Percentiles rank a stretch among this genome's conserved stretches.
Conservation (phyloP, 768 basidiomycete genomes). For the Leccinum sublutescens region DNA sequence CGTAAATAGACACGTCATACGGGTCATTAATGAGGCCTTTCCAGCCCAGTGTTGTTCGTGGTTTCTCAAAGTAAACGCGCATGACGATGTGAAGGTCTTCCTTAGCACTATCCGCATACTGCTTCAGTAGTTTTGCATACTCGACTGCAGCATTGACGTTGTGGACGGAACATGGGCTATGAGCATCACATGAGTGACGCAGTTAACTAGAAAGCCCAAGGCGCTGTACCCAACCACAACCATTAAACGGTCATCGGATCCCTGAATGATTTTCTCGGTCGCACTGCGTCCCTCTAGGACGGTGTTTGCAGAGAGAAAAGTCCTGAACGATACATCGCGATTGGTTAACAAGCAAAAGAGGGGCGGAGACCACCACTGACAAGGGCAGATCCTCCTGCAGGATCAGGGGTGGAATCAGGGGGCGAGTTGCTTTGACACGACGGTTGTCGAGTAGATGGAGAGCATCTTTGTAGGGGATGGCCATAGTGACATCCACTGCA, state of each 20-base stretch:
- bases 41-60: constrained; percentile 96
- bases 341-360: background rate
- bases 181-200: constrained; percentile 3
- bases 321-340: constrained; percentile 41
- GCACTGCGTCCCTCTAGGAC: constrained; percentile 81
- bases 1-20: constrained; percentile 13
- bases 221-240: constrained; percentile 80
- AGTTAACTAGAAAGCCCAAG: background rate
- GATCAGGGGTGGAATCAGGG: constrained; percentile 92
- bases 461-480: constrained; percentile 77
- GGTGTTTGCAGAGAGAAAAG: constrained; percentile 79
- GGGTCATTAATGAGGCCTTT: constrained; percentile 99
- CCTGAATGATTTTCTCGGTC: constrained; percentile 75
- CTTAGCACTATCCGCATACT: constrained; percentile 75
- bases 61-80: constrained; percentile 99
- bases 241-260: constrained; percentile 88
- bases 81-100: constrained; percentile 93
- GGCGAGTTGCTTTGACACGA: constrained; percentile 82
- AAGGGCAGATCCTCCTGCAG: constrained; percentile 91
- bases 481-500: constrained; percentile 51
- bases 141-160: constrained; percentile 82
- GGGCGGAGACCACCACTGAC: constrained; percentile 38
- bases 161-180: constrained; percentile 92
- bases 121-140: constrained; percentile 77
- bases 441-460: constrained; percentile 81